Conservation (phyloP, 495 filamentous ascomycete genomes). For the Ramalina intermedia region DNA sequence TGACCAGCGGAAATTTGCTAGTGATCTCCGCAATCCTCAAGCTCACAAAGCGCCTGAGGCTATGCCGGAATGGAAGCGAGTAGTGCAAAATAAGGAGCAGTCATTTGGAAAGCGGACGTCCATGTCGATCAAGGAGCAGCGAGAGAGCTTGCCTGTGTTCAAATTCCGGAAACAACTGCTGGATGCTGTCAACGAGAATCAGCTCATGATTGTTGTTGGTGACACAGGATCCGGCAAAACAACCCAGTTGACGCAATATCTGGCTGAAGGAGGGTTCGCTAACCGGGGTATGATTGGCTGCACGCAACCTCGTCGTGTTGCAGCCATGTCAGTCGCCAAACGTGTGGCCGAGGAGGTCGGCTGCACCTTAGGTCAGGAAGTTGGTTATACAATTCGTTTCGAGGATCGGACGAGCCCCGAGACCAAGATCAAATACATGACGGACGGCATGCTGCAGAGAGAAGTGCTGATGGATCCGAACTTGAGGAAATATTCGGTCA, state of each 20-base stretch:
- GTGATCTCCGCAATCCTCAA: constrained; percentile 52
- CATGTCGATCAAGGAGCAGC: constrained; percentile 90
- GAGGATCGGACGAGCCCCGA: constrained; percentile 84
- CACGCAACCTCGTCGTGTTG: constrained; percentile 92
- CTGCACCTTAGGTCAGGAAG: constrained; percentile 76
- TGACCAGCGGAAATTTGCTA: constrained; percentile 72
- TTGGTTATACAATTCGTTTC: constrained; percentile 96
- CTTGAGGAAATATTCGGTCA: constrained; percentile 77
- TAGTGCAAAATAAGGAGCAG: constrained; percentile 66
- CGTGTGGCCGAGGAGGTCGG: constrained; percentile 96
- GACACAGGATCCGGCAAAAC: constrained; percentile 98
- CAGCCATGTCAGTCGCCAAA: constrained; percentile 92
- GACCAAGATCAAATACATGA: constrained; percentile 98
- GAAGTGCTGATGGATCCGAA: constrained; percentile 87
- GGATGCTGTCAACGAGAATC: constrained; percentile 75
- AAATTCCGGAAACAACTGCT: constrained; percentile 81
- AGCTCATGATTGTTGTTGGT: constrained; percentile 88
- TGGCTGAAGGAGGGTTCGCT: constrained; percentile 83
- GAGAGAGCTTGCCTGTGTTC: constrained; percentile 80
- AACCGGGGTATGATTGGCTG: constrained; percentile 90
- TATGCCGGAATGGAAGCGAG: constrained; percentile 87
- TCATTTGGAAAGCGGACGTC: constrained; percentile 74
- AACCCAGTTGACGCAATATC: constrained; percentile 87
- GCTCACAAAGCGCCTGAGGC: constrained; percentile 43
- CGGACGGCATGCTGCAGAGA: constrained; percentile 92